A percentile compares a stretch with the other conserved stretches of the same genome.
phyloP scores from a whole-genome alignment of 345 rosid species.

The Noccaea caerulescens region DNA sequence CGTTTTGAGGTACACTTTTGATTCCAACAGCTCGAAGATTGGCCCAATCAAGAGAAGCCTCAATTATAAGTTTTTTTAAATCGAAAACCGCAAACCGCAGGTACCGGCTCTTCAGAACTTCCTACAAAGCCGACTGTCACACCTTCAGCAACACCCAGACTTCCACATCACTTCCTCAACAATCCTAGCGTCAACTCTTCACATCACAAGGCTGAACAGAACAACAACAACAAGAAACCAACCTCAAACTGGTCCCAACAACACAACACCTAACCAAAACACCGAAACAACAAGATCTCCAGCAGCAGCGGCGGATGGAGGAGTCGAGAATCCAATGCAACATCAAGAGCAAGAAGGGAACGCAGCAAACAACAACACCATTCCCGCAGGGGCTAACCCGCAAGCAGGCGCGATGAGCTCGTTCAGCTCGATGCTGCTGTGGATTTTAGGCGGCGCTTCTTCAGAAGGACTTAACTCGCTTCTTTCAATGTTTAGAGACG shows the following conservation, averaged over 20 bases:
- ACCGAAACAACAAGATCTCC: slow-evolving; percentile 59
- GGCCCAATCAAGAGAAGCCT: neutral
- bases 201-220: slow-evolving; percentile 81
- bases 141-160: slow-evolving; percentile 88
- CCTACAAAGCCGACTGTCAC: slow-evolving; percentile 76
- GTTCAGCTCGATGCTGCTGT: slow-evolving; percentile 76
- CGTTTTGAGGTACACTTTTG: slow-evolving; percentile 78
- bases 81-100: slow-evolving; percentile 43
- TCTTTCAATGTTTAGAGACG: slow-evolving; percentile 86
- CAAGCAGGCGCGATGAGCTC: slow-evolving; percentile 81
- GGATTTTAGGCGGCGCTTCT: slow-evolving; percentile 98
- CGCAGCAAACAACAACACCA: slow-evolving; percentile 45
- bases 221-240: slow-evolving; percentile 63
- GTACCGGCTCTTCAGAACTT: slow-evolving; percentile 94
- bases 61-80: neutral
- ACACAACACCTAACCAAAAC: slow-evolving; percentile 48
- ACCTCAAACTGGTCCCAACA: slow-evolving; percentile 53
- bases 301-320: slow-evolving; percentile 41
- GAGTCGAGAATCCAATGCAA: slow-evolving; percentile 50
- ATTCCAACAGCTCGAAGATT: neutral
- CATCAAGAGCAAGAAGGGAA: slow-evolving; percentile 44
- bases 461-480: slow-evolving; percentile 84
- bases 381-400: slow-evolving; percentile 55
- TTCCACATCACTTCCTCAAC: slow-evolving; percentile 96
- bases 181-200: slow-evolving; percentile 90